Evolutionary conservation across 2,329 filamentous ascomycete genomes (phyloP).

Genomic region (Pestalotiopsis sp.): DNA sequence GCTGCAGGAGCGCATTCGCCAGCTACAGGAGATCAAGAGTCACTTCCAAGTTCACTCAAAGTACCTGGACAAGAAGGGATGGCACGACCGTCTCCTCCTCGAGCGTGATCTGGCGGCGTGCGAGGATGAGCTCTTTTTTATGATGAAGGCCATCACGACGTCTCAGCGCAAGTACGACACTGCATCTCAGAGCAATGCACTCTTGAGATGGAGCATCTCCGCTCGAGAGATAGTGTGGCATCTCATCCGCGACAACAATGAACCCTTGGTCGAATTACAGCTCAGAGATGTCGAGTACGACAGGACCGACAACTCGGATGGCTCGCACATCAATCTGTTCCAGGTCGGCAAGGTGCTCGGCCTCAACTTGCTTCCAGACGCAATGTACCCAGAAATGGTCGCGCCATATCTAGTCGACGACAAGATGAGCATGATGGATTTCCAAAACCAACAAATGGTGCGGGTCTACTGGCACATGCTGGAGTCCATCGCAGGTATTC

Average conservation of each 20-base stretch:
- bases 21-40: constrained; percentile 93
- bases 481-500: constrained; percentile 95
- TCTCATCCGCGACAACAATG: constrained; percentile 82
- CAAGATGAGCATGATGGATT: constrained; percentile 52
- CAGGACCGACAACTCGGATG: constrained; percentile 94
- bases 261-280: constrained; percentile 91
- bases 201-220: constrained; percentile 92
- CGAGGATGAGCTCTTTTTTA: constrained; percentile 97
- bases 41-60: constrained; percentile 93
- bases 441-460: constrained; percentile 79
- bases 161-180: constrained; percentile 86
- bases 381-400: constrained; percentile 95
- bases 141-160: constrained; percentile 99
- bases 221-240: constrained; percentile 97
- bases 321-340: constrained; percentile 91
- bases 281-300: constrained; percentile 90
- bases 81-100: constrained; percentile 86
- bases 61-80: constrained; percentile 84
- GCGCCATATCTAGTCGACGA: constrained; percentile 80
- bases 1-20: constrained; percentile 88
- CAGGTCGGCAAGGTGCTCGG: constrained; percentile 88
- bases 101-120: constrained; percentile 87
- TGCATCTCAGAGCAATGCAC: constrained; percentile 72
- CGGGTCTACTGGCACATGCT: constrained; percentile 98
- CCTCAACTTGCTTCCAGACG: constrained; percentile 85